Evolutionary conservation across 2,329 filamentous ascomycete genomes (phyloP), one percentile per base, ranked within the genome.

Genomic region (Pseudonectria foliicola): DNA sequence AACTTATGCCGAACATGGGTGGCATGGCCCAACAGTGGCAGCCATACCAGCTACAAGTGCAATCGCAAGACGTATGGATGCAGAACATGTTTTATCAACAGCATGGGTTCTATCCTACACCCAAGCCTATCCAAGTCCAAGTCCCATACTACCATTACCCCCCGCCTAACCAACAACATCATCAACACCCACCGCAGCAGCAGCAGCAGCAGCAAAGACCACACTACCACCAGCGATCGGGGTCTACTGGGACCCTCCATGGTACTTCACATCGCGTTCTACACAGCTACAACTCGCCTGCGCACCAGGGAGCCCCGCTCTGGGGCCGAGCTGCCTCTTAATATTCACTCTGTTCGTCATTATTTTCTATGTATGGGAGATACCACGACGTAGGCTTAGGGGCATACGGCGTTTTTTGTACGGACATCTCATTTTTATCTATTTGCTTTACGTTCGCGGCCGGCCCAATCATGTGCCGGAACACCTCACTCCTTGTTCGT

Each of bases 211-310:
- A 27, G 6, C 25, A 27, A 27, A 5, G 12, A 27, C 25, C 5
- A 27, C 25, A 27, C 25, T 10, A 11, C 6, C 25, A 27, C 10
- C 25, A 27, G 13, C 5, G 13, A 13, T 10, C 31, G 13, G 7
- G 27, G 15, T 16, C 27, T 16, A 13, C 10, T 13, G 27, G n/a
- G 6, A 29, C 27, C 27, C 14, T 11, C 10, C 46, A 45, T 31
- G 45, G 56, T 21, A 52, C 55, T 10, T 70, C 68, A 7, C 76
- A 70, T 40, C 68, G 72, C 2, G 61, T 76, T 10, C 56, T 76
- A 7, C 73, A 77, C 54, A 76, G 71, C 54, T 75, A 77, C 46
- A 73, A 75, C 48, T 73, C 73, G 4, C 72, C 73, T 5, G 70
- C 73, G 6, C 77, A 77, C 46, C 64, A 64, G 18, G 63, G 69